Percentiles rank a stretch among this genome's conserved stretches.
These are phyloP conservation scores for Quercus mongolica DNA, from an alignment of 306 rosid species.

Conservation along the genomic window DNA sequence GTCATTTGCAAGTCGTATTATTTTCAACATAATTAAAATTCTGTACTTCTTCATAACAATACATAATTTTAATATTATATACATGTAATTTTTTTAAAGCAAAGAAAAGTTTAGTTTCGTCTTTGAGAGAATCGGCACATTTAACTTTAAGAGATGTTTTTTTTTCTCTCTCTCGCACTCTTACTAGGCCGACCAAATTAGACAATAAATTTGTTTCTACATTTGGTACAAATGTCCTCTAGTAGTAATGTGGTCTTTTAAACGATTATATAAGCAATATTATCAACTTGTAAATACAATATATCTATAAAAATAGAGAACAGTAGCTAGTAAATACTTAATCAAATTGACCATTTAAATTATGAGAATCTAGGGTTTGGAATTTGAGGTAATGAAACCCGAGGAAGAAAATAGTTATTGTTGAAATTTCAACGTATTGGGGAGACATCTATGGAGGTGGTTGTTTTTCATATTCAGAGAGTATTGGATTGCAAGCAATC, in stretches of 20 bases:
- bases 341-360: background rate
- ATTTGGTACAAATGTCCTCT: too few relatives aligned
- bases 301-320: background rate
- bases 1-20: too few relatives aligned
- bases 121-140: too few relatives aligned
- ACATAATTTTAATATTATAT: too few relatives aligned
- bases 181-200: too few relatives aligned
- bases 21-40: too few relatives aligned
- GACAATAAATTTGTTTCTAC: too few relatives aligned
- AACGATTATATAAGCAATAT: background rate
- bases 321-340: background rate
- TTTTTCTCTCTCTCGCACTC: too few relatives aligned
- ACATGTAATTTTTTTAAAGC: too few relatives aligned
- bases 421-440: constrained; percentile 32
- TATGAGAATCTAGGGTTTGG: constrained; percentile 14
- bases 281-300: background rate
- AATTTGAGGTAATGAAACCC: constrained; percentile 26
- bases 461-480: background rate
- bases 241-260: background rate
- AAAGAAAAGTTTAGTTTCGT: too few relatives aligned
- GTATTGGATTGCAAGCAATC: constrained; percentile 2
- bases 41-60: too few relatives aligned
- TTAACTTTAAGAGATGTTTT: too few relatives aligned
- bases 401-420: constrained; percentile 12
- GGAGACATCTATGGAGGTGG: constrained; percentile 17